Percentiles rank a stretch among this genome's conserved stretches.
These are phyloP conservation scores for Cutaneotrichosporon dermatis DNA, from an alignment of 1,284 basidiomycete species.

Conservation along the genomic window DNA sequence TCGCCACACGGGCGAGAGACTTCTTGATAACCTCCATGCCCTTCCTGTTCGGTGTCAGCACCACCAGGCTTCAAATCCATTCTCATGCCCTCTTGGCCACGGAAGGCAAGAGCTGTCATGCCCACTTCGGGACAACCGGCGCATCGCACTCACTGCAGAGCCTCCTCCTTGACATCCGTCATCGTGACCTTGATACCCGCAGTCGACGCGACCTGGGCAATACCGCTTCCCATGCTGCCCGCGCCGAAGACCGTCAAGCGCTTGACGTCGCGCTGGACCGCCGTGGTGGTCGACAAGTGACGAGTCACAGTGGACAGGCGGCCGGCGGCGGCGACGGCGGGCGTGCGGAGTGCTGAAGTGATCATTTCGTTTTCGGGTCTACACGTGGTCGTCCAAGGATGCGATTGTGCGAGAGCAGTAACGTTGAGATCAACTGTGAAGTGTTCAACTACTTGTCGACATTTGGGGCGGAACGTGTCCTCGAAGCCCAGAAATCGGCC, in stretches of 20 bases:
- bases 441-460: too few species aligned
- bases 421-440: too few species aligned
- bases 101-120: too few species aligned
- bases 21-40: constrained; percentile 55
- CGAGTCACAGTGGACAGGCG: constrained; percentile 13
- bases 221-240: constrained; percentile 55
- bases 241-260: constrained; percentile 51
- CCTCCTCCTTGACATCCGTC: constrained; percentile 49
- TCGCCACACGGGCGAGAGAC: constrained; percentile 54
- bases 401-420: too few species aligned
- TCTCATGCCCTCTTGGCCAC: too few species aligned
- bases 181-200: constrained; percentile 50
- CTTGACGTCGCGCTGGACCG: constrained; percentile 27
- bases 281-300: constrained; percentile 4
- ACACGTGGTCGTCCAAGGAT: too few species aligned
- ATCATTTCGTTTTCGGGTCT: neutral
- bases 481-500: too few species aligned
- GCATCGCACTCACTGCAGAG: constrained; percentile 30
- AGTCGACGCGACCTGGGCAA: constrained; percentile 53
- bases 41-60: neutral
- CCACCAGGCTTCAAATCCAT: too few species aligned
- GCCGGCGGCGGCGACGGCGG: constrained; percentile 5
- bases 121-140: too few species aligned
- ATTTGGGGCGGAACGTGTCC: too few species aligned
- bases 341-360: neutral